Percentiles rank a stretch among this genome's conserved stretches.
These are phyloP conservation scores for Rhododendron williamsianum DNA, from an alignment of 148 eudicot species.

Conservation along the genomic window DNA sequence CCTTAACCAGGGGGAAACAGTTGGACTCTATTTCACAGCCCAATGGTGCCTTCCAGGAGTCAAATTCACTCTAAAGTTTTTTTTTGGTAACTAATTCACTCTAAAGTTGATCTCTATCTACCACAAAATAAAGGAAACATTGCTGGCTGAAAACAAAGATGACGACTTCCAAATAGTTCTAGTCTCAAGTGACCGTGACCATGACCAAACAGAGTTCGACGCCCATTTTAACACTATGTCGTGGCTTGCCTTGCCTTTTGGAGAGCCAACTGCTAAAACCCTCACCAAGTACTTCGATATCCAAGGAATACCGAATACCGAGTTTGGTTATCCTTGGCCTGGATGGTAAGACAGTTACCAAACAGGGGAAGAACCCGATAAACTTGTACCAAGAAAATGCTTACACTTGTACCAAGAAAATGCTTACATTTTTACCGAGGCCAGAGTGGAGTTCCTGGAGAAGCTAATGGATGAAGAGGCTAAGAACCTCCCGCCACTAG, in stretches of 20 bases:
- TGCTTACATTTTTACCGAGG: slow-evolving; percentile 59
- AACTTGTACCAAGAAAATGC: slow-evolving; percentile 62
- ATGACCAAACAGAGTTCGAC: slow-evolving; percentile 32
- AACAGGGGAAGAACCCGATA: slow-evolving; percentile 50
- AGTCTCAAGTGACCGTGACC: slow-evolving; percentile 56
- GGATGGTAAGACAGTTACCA: slow-evolving; percentile 49
- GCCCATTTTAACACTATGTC: slow-evolving; percentile 48
- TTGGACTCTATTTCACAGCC: slow-evolving; percentile 68
- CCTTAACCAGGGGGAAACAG: slow-evolving; percentile 21
- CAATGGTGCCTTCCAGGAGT: slow-evolving; percentile 61
- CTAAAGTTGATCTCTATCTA: slow-evolving; percentile 54
- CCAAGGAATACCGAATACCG: slow-evolving; percentile 54
- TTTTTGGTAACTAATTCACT: slow-evolving; percentile 61
- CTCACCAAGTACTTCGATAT: slow-evolving; percentile 55
- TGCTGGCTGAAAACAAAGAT: slow-evolving; percentile 5
- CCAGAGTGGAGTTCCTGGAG: slow-evolving; percentile 36
- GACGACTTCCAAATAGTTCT: slow-evolving; percentile 54
- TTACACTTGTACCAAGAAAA: slow-evolving; percentile 56
- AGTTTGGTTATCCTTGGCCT: slow-evolving; percentile 55
- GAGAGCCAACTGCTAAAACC: slow-evolving; percentile 34
- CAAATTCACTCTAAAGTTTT: slow-evolving; percentile 57
- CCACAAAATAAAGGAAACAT: slow-evolving; percentile 41
- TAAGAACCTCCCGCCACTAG: slow-evolving; percentile 31
- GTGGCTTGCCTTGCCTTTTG: slow-evolving; percentile 65
- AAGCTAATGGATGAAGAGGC: slow-evolving; percentile 59